Conservation (phyloP, 164 flowering plant genomes). For the Tetracentron sinense region DNA sequence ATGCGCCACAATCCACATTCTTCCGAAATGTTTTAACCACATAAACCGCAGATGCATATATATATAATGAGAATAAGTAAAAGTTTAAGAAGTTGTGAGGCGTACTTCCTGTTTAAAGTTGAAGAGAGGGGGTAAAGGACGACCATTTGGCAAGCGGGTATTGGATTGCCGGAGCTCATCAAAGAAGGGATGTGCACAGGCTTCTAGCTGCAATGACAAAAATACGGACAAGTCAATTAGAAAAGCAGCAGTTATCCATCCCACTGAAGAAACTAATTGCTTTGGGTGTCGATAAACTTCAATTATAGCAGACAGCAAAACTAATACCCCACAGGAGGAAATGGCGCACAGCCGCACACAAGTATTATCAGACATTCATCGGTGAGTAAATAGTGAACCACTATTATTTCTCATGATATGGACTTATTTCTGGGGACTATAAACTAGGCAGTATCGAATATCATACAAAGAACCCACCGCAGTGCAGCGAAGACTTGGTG, state of each 20-base stretch:
- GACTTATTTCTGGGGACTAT: no score
- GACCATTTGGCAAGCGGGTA: conserved; percentile 89
- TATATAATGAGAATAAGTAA: neutral
- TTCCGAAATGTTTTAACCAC: neutral
- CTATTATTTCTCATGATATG: no score
- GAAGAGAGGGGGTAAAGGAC: conserved; percentile 82
- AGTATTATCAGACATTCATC: no score
- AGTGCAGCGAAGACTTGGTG: conserved; percentile 95
- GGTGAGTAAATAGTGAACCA: no score
- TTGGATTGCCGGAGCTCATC: conserved; percentile 90
- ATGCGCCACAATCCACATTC: no score
- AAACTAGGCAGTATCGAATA: neutral
- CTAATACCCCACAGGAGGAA: neutral
- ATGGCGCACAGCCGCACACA: no score
- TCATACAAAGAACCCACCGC: conserved; percentile 53
- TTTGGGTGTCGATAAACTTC: neutral
- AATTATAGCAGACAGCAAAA: neutral
- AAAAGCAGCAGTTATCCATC: no score
- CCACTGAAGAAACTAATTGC: neutral
- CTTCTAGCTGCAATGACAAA: conserved; percentile 69
- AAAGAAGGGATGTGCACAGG: conserved; percentile 89
- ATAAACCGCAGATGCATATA: neutral
- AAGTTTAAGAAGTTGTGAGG: neutral
- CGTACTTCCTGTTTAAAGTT: conserved; percentile 87
- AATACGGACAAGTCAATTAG: neutral